Evolutionary conservation across 169 alveolate species (phyloP), one percentile per base, ranked within the genome.

Genomic region (Plasmodium adleri): DNA sequence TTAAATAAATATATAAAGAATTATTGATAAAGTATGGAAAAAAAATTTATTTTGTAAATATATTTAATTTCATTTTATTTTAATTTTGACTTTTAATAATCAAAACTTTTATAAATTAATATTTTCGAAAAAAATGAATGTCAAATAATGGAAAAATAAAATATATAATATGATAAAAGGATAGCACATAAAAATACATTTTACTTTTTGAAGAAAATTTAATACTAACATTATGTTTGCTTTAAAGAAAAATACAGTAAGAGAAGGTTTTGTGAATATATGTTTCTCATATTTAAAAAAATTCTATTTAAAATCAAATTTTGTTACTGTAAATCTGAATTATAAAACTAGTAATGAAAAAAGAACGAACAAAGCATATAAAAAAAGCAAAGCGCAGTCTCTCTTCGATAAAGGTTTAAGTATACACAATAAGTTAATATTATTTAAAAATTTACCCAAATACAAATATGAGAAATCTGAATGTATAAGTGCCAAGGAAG

Each of bases 361-460:
- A 17, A 52, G 67, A 43, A n/a, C 47, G 32, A 26, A 12, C 45
- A 50, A 52, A 10, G 6, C 6, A 1, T 15, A 56, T 56, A 67
- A 39, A 32, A 66, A 78, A 39, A 66, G 15, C n/a, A 75, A 75
- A 17, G 28, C 54, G 52, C 54, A 78, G 26, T 32, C 47, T 2
- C 54, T 78, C 67, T 66, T 78, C 54, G 54, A 59, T 78, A 70
- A 52, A 20, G 67, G 28, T 70, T 49, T 70, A 45, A 78, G 20
- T 50, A 47, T 78, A 64, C 50, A 71, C 50, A 78, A 78, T 67
- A 78, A 72, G 70, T 32, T 78, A 66, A 20, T 39, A 58, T 26
- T 78, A 78, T 59, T 78, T 56, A 78, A 78, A 64, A 78, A 64
- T 32, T 52, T 59, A 78, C 89, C 67, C 20, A 78, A 70, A 49